Evolutionary conservation across 805 yeast species (phyloP), one percentile per base, ranked within the genome.

Genomic region (Blastobotrys robertii): DNA sequence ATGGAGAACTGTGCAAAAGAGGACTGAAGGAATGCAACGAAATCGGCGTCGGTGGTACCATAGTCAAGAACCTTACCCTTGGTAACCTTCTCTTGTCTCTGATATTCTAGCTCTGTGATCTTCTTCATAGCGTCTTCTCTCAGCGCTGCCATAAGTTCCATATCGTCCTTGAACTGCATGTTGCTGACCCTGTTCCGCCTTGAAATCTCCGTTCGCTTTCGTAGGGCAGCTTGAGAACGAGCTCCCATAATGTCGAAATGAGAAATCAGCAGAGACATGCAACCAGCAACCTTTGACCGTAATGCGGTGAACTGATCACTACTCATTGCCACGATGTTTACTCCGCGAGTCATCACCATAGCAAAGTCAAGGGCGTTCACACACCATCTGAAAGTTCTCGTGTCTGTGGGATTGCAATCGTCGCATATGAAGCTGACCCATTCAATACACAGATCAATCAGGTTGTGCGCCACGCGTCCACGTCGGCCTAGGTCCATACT

Each of bases 191-290:
- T 39, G 59, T 54, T 49, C 59, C 60, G 34, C 49, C 55, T 46
- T 50, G 65, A 41, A 43, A 51, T 37, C 49, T 55, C 55, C 74
- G 68, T 52, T 55, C 72, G 65, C 62, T 75, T 67, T 53, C 74
- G 69, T 52, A 63, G 63, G 2, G 67, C 66, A 1, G 81, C 85
- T 53, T 77, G 81, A 1, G 95, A 83, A 55, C 97, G 73, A 0
- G 97, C 97, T 39, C 97, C 97, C 96, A 90, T 92, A 41, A 92
- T 87, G 64, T 92, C 98, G 57, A 92, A 92, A 64, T 92, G 97
- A 0, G 96, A 85, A 49, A 92, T 90, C 46, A 92, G 68, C 41
- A 92, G 67, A 1, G 97, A 80, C 87, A 92, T 85, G 63, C 97
- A 87, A 1, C 94, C 84, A 1, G 97, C 94, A 37, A 92, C 95